phyloP scores from a whole-genome alignment of 139 green algal species.

The Monoraphidium neglectum region DNA sequence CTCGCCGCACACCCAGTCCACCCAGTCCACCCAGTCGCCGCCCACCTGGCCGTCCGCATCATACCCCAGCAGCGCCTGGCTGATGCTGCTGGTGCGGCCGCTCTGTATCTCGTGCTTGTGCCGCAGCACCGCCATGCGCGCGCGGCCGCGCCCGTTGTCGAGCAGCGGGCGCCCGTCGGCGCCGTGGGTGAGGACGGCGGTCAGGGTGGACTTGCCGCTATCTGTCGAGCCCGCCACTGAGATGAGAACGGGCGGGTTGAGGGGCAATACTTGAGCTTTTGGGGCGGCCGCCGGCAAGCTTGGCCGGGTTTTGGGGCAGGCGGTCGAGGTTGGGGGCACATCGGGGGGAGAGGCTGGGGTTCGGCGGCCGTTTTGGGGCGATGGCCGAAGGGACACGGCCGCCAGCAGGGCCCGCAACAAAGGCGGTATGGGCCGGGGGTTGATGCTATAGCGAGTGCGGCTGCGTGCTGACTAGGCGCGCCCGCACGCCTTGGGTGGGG shows the following conservation, averaged over 20 bases:
- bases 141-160: slow-evolving; percentile 76
- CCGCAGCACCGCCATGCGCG: slow-evolving; percentile 74
- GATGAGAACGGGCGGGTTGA: not conserved
- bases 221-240: slow-evolving; percentile 71
- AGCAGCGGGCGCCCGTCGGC: slow-evolving; percentile 64
- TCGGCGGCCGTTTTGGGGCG: not conserved
- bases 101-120: slow-evolving; percentile 91
- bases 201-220: slow-evolving; percentile 81
- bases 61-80: slow-evolving; percentile 75
- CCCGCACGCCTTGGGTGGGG: not conserved
- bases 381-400: not conserved
- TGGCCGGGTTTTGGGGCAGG: too few relatives aligned
- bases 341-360: not conserved
- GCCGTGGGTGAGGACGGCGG: slow-evolving; percentile 80
- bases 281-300: not conserved
- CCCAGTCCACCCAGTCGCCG: too few relatives aligned
- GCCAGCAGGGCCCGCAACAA: not conserved
- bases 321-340: not conserved
- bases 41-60: slow-evolving; percentile 42
- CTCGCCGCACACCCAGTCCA: not conserved
- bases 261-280: not conserved
- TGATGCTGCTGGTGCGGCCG: slow-evolving; percentile 75
- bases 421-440: not conserved
- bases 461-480: not conserved
- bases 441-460: not conserved